Conservation (phyloP, 2,329 filamentous ascomycete genomes). For the Colletotrichum theobromicola region DNA sequence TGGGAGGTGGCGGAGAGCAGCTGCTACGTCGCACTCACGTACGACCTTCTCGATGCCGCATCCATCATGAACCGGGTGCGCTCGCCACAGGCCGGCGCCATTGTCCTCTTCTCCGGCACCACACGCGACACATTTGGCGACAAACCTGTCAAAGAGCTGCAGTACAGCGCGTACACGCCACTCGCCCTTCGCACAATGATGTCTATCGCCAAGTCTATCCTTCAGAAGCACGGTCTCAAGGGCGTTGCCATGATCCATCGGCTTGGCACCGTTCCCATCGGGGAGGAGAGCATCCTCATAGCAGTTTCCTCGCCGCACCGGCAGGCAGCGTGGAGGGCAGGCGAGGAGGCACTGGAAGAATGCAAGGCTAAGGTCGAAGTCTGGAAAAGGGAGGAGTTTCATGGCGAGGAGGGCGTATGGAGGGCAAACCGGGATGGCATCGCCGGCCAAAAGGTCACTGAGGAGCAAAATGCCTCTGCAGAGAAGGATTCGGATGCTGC, state of each 20-base stretch:
- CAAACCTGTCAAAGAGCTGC: slow-evolving; percentile 74
- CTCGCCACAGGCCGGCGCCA: slow-evolving; percentile 75
- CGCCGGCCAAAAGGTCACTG: slow-evolving; percentile 53
- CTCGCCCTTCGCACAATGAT: slow-evolving; percentile 74
- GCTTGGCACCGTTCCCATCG: slow-evolving; percentile 83
- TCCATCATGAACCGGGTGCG: slow-evolving; percentile 70
- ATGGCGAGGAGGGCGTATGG: slow-evolving; percentile 80
- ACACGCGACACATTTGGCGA: slow-evolving; percentile 77
- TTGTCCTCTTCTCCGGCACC: slow-evolving; percentile 79
- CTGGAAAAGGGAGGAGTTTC: slow-evolving; percentile 93
- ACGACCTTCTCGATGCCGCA: slow-evolving; percentile 61
- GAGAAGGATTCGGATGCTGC: not conserved
- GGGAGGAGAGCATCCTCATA: slow-evolving; percentile 93
- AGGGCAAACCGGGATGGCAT: slow-evolving; percentile 83
- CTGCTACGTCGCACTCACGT: slow-evolving; percentile 74
- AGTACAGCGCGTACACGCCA: slow-evolving; percentile 77
- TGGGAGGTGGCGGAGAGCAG: slow-evolving; percentile 51
- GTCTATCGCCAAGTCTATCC: slow-evolving; percentile 63
- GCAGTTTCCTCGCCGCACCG: slow-evolving; percentile 85
- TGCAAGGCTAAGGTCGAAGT: slow-evolving; percentile 91
- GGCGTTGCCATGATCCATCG: slow-evolving; percentile 84
- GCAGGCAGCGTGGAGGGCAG: slow-evolving; percentile 83
- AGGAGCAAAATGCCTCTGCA: not conserved
- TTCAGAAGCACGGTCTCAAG: slow-evolving; percentile 66
- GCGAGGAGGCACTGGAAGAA: slow-evolving; percentile 86